Base-by-base conservation (phyloP, 768 basidiomycete genomes). In the Mycena galericulata region DNA sequence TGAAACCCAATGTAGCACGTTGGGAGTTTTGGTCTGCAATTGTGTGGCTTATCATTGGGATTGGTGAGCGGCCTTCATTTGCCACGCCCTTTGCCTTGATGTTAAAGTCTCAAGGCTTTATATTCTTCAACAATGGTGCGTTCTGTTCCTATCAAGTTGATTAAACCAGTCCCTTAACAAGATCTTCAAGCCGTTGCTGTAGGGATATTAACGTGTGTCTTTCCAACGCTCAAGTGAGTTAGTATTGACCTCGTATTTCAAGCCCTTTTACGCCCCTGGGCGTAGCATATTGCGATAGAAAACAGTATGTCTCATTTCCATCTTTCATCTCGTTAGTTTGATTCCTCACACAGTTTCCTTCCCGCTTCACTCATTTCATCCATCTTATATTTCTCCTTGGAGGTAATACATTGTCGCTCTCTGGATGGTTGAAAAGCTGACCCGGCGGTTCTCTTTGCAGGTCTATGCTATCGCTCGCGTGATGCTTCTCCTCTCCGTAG, bases 371-470 rank as follows among this genome's bases (percentile, higher is more conserved):
- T 86, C 38, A 68, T 76, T 26, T 76, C 79, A 24, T 82, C 80
- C 0, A 26, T 78, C 30, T 65, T 81, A 11, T 79, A 80, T 67
- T 62, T 85, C 32, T 15, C 74, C 15, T 60, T 86, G 38, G 85
- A 85, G 67, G 30, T n/a, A n/a, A n/a, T n/a, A n/a, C n/a, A n/a
- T n/a, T n/a, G n/a, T n/a, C n/a, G n/a, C n/a, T n/a, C n/a, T n/a
- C n/a, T n/a, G n/a, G n/a, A n/a, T n/a, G n/a, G n/a, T n/a, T n/a
- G n/a, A n/a, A n/a, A n/a, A n/a, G n/a, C n/a, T n/a, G n/a, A n/a
- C n/a, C n/a, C n/a, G n/a, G n/a, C n/a, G n/a, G n/a, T 62, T 85
- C 32, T 15, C 74, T 14, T 60, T 86, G 38, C 84, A 85, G 67
- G 30, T 80, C 11, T 86, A 84, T 47, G 71, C 80, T 15, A 59